A percentile compares a stretch with the other conserved stretches of the same genome.
These are phyloP conservation scores for Oryza coarctata DNA, from an alignment of 176 grass and related monocot genomes.

Conservation along the genomic window DNA sequence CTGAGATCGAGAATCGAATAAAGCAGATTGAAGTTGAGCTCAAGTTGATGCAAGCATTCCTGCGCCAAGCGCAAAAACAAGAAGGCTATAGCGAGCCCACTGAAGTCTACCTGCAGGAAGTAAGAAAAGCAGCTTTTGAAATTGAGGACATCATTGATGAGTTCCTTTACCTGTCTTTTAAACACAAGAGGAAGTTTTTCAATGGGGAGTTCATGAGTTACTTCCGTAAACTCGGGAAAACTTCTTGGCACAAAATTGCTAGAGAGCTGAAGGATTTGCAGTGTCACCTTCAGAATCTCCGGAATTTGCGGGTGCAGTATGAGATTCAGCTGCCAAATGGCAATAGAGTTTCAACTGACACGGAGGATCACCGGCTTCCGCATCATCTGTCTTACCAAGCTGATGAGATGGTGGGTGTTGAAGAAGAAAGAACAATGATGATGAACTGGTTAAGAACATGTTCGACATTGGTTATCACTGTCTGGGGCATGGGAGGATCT, in stretches of 20 bases:
- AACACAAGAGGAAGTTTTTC: background rate
- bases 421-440: constrained; percentile 5
- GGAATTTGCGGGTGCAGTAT: background rate
- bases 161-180: constrained; percentile 16
- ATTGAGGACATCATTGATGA: constrained; percentile 33
- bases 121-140: constrained; percentile 26
- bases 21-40: constrained; percentile 35
- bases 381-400: constrained; percentile 25
- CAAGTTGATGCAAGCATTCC: constrained; percentile 33
- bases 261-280: constrained; percentile 25
- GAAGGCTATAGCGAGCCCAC: background rate
- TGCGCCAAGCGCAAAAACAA: constrained; percentile 2
- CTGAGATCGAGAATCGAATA: constrained; percentile 13
- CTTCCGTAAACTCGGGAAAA: constrained; percentile 6
- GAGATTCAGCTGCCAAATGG: constrained; percentile 1
- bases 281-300: constrained; percentile 20
- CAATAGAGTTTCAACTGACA: background rate
- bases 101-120: constrained; percentile 25
- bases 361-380: background rate
- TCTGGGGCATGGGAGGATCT: constrained; percentile 30
- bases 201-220: background rate
- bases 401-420: constrained; percentile 11
- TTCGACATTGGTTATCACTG: background rate
- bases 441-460: background rate
- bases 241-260: constrained; percentile 15